These are phyloP conservation scores for Suillus discolor DNA, from an alignment of 768 basidiomycete genomes.

Conservation along the genomic window DNA sequence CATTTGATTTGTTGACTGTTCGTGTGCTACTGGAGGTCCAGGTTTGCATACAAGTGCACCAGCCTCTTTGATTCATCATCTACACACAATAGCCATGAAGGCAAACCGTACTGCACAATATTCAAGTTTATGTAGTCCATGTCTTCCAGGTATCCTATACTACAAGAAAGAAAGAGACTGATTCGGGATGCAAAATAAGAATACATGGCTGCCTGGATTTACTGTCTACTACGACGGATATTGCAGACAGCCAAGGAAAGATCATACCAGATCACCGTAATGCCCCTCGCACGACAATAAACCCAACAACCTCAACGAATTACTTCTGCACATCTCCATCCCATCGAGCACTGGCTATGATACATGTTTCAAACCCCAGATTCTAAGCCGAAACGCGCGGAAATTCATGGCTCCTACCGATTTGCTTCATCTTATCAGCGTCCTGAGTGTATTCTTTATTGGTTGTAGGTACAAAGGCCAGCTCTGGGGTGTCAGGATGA, in stretches of 20 bases:
- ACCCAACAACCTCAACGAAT: not conserved
- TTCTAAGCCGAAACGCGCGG: not conserved
- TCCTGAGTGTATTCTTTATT: not conserved
- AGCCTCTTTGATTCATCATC: no score
- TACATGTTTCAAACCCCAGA: not conserved
- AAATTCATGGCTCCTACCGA: not conserved
- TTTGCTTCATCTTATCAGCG: not conserved
- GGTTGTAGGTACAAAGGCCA: not conserved
- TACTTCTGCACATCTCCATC: no score
- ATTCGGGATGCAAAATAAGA: no score
- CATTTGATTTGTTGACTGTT: no score
- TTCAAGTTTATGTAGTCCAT: no score
- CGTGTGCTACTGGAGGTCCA: no score
- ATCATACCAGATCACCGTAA: not conserved
- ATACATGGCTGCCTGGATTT: not conserved
- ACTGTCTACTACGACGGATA: not conserved
- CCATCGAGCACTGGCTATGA: not conserved
- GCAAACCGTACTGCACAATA: no score
- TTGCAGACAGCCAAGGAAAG: not conserved
- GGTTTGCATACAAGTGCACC: no score
- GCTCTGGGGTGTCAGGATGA: not conserved
- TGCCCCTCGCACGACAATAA: conserved; percentile 3
- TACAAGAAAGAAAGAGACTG: no score
- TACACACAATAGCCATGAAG: no score
- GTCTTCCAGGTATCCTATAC: no score